These are phyloP conservation scores for Podospora bellae-mahoneyi DNA, from an alignment of 495 filamentous ascomycete genomes.

Conservation along the genomic window DNA sequence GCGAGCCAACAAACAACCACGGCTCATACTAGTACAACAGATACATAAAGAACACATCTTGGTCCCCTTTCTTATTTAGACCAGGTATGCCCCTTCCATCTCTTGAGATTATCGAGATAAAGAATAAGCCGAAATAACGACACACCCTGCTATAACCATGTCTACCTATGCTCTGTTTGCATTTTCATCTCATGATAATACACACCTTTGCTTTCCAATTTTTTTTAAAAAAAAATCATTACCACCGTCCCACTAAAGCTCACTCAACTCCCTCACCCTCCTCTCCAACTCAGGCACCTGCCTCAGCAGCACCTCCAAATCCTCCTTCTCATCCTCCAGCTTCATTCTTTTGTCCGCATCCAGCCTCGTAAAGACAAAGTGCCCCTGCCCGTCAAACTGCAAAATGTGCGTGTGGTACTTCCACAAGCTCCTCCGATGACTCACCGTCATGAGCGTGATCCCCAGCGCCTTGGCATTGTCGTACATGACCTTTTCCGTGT, in stretches of 20 bases:
- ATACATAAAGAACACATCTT: background rate
- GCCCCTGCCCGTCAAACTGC: slow-evolving; percentile 93
- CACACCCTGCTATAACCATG: background rate
- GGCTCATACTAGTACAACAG: background rate
- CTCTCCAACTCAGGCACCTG: slow-evolving; percentile 83
- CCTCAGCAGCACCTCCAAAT: slow-evolving; percentile 78
- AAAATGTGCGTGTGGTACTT: slow-evolving; percentile 90
- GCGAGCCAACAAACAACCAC: background rate
- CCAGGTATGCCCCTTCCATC: background rate
- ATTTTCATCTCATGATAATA: background rate
- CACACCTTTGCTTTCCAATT: no score
- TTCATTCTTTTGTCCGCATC: slow-evolving; percentile 83
- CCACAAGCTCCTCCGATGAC: slow-evolving; percentile 87
- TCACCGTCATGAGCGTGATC: slow-evolving; percentile 95
- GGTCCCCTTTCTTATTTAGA: background rate
- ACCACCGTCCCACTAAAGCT: background rate
- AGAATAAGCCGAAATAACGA: background rate
- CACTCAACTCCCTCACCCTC: slow-evolving; percentile 70
- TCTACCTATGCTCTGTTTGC: background rate
- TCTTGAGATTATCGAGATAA: background rate
- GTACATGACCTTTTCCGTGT: slow-evolving; percentile 95
- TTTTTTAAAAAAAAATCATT: background rate
- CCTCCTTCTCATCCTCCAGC: slow-evolving; percentile 96
- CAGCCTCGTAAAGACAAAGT: slow-evolving; percentile 83
- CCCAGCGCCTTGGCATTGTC: slow-evolving; percentile 87